Conservation (phyloP, 2,329 filamentous ascomycete genomes). For the Neonectria punicea region DNA sequence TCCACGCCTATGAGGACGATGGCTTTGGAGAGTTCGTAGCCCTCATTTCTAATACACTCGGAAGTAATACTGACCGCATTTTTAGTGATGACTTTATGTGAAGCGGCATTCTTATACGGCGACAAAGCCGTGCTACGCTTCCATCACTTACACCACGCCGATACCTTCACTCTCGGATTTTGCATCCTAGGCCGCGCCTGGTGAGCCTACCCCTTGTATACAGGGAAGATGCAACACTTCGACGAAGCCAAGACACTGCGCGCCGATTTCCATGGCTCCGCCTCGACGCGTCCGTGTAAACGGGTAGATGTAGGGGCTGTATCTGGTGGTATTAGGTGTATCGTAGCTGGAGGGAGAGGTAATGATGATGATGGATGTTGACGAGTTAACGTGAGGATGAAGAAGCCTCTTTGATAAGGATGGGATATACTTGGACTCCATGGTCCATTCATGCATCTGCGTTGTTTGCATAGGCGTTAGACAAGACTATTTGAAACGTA, state of each 20-base stretch:
- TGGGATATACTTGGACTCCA: neutral
- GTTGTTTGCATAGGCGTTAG: conserved; percentile 23
- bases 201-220: conserved; percentile 12
- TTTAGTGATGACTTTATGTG: conserved; percentile 78
- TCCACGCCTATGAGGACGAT: conserved; percentile 82
- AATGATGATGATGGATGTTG: conserved; percentile 5
- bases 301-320: conserved; percentile 17
- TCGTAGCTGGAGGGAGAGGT: conserved; percentile 8
- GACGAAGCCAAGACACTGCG: conserved; percentile 11
- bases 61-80: conserved; percentile 31
- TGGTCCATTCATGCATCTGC: conserved; percentile 16
- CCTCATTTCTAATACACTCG: neutral
- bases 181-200: conserved; percentile 18
- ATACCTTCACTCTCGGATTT: conserved; percentile 23
- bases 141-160: conserved; percentile 15
- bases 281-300: conserved; percentile 21
- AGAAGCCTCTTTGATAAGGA: neutral
- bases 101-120: conserved; percentile 47
- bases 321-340: conserved; percentile 4
- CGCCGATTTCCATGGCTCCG: conserved; percentile 16
- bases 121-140: conserved; percentile 19
- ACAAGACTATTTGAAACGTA: conserved; percentile 7
- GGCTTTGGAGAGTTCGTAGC: conserved; percentile 83
- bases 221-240: conserved; percentile 9
- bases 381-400: neutral